Conservation (phyloP, 2,329 filamentous ascomycete genomes). For the Exophiala sp. region DNA sequence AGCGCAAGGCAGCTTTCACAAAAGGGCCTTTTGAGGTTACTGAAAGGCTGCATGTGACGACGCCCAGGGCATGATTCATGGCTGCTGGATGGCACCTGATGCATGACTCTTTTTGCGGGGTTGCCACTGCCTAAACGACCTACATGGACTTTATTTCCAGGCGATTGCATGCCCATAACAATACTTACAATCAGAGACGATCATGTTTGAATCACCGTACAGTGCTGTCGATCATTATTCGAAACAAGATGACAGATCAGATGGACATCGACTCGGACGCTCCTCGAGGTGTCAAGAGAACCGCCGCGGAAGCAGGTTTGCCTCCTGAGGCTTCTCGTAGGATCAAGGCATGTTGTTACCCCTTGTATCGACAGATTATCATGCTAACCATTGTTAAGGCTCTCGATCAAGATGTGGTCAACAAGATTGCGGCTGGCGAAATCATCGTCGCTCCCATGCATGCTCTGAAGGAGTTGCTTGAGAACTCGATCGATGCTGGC, state of each 20-base stretch:
- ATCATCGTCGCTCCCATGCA: constrained; percentile 97
- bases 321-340: constrained; percentile 45
- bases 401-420: constrained; percentile 87
- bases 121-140: neutral
- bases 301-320: constrained; percentile 44
- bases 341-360: constrained; percentile 43
- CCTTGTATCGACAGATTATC: constrained; percentile 2
- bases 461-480: constrained; percentile 91
- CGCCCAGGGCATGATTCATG: neutral
- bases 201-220: too few species aligned
- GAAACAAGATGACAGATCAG: constrained; percentile 33
- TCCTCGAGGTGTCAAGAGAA: constrained; percentile 47
- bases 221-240: neutral
- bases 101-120: constrained; percentile 1
- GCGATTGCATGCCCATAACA: too few species aligned
- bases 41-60: neutral
- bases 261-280: constrained; percentile 44
- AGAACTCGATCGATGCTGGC: constrained; percentile 97
- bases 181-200: too few species aligned
- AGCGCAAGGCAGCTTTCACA: too few species aligned
- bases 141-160: neutral
- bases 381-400: constrained; percentile 52
- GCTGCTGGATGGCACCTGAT: neutral
- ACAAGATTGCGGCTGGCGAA: constrained; percentile 97
- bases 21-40: neutral